Evolutionary conservation across 2,329 filamentous ascomycete species (phyloP).

Genomic region (Botrytis aclada): DNA sequence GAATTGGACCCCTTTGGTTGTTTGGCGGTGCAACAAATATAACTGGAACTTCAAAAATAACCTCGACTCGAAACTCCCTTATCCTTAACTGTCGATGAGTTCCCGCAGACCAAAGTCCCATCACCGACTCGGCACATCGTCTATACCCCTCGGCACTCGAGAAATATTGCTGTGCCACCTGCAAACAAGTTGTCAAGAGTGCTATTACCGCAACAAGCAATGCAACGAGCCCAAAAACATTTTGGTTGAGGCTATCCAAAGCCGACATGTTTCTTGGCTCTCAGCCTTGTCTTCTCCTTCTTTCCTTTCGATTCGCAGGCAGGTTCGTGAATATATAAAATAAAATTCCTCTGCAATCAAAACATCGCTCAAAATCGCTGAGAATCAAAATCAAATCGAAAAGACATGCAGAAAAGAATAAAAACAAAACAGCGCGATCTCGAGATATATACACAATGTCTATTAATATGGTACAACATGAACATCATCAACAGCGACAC

Average conservation of each 20-base stretch:
- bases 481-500: neutral
- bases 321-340: neutral
- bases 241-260: conserved; percentile 32
- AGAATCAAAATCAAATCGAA: neutral
- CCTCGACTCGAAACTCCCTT: conserved; percentile 40
- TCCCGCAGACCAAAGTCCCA: conserved; percentile 37
- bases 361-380: neutral
- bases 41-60: conserved; percentile 40
- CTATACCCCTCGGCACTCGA: conserved; percentile 41
- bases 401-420: neutral
- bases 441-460: neutral
- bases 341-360: neutral
- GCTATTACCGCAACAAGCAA: conserved; percentile 39
- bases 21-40: conserved; percentile 35
- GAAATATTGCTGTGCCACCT: conserved; percentile 41
- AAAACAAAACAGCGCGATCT: neutral
- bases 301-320: neutral
- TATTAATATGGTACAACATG: neutral
- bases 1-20: conserved; percentile 34
- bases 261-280: conserved; percentile 5
- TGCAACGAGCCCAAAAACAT: conserved; percentile 36
- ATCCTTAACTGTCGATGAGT: conserved; percentile 36
- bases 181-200: conserved; percentile 36
- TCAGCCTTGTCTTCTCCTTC: neutral
- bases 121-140: conserved; percentile 28